A percentile compares a stretch with the other conserved stretches of the same genome.
phyloP scores from a whole-genome alignment of 768 basidiomycete genomes.

The Pleurotus giganteus region DNA sequence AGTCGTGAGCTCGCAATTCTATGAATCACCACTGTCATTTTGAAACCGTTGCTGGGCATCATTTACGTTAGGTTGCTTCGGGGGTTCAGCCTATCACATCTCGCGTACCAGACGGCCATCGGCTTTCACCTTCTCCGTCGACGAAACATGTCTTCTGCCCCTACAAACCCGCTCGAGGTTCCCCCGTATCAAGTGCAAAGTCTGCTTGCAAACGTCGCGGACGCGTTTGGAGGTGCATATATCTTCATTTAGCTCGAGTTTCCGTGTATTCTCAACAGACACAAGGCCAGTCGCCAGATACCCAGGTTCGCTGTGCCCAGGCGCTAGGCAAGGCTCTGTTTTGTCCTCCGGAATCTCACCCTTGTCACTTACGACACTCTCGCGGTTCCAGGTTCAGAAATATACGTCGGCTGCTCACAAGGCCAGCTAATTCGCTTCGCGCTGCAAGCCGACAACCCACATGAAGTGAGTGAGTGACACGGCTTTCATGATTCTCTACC shows the following conservation, averaged over 20 bases:
- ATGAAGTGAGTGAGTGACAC: slow-evolving; percentile 33
- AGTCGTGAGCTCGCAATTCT: neutral
- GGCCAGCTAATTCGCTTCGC: slow-evolving; percentile 82
- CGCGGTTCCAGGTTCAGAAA: slow-evolving; percentile 60
- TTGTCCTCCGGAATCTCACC: neutral
- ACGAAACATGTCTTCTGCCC: slow-evolving; percentile 35
- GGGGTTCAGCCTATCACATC: neutral
- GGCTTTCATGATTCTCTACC: neutral
- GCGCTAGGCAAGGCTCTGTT: slow-evolving; percentile 46
- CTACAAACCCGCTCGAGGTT: slow-evolving; percentile 43
- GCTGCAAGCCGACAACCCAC: slow-evolving; percentile 56
- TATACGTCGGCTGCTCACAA: slow-evolving; percentile 84
- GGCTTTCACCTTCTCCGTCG: neutral
- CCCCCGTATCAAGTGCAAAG: slow-evolving; percentile 61
- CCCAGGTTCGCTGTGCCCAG: slow-evolving; percentile 49
- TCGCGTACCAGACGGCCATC: neutral
- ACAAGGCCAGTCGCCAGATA: slow-evolving; percentile 10
- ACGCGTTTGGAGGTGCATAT: slow-evolving; percentile 16
- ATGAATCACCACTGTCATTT: neutral
- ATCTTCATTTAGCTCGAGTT: slow-evolving; percentile 12
- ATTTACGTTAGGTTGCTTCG: neutral
- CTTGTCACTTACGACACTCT: neutral
- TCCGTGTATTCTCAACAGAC: slow-evolving; percentile 1
- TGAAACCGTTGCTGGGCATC: neutral
- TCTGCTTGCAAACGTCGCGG: slow-evolving; percentile 38